A percentile compares a stretch with the other conserved stretches of the same genome.
Evolutionary conservation across 2,329 filamentous ascomycete species (phyloP).

Genomic region (Colletotrichum aenigma): DNA sequence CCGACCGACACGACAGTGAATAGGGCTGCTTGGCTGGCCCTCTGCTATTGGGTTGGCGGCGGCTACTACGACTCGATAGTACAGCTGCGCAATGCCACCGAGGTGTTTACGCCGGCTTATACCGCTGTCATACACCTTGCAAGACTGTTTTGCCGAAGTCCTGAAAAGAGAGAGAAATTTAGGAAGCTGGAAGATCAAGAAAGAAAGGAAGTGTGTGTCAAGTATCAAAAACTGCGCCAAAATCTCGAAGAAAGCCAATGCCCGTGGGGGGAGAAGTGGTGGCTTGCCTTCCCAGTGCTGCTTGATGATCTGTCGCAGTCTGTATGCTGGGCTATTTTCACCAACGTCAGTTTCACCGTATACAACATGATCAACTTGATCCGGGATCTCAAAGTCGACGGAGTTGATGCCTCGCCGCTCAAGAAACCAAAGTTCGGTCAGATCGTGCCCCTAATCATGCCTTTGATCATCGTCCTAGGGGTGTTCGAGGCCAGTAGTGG

Average conservation of each 20-base stretch:
- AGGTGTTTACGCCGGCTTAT: too few species aligned
- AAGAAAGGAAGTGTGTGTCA: too few species aligned
- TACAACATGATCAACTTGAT: background rate
- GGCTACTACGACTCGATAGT: too few species aligned
- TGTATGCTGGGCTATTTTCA: background rate
- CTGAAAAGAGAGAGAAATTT: accelerated
- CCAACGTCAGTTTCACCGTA: background rate
- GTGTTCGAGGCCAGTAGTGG: background rate
- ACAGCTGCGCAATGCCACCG: too few species aligned
- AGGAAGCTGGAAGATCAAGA: background rate
- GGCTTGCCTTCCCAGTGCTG: background rate
- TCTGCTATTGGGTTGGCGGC: accelerated
- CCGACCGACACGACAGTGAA: too few species aligned
- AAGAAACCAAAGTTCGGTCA: background rate
- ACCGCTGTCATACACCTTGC: accelerated
- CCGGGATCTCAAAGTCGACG: accelerated
- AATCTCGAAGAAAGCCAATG: accelerated
- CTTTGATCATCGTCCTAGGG: background rate
- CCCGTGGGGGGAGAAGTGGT: background rate
- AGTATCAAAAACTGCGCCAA: background rate
- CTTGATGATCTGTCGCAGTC: background rate
- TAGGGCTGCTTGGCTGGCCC: too few species aligned
- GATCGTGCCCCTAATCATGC: background rate
- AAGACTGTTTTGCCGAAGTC: too few species aligned
- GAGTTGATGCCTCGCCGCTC: background rate